Base-by-base conservation (phyloP, 176 grass and related monocot genomes). In the Lolium perenne region DNA sequence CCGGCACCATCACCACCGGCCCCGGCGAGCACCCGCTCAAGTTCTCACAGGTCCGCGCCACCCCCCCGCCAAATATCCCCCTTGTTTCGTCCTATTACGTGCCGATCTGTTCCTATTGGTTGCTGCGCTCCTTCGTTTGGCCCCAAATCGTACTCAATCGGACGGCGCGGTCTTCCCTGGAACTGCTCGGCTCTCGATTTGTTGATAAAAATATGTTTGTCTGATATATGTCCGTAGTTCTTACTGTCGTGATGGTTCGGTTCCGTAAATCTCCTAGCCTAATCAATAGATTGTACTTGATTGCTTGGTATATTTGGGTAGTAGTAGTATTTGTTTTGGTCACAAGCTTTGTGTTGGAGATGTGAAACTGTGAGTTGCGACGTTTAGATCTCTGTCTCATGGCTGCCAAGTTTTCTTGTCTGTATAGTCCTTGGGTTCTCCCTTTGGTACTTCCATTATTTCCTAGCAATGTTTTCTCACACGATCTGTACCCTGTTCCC, bases 21-120 rank as follows among this genome's bases (percentile, higher is more conserved):
- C 85, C 92, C 59, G 86, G 82, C 60, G 80, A 80, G 1, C 92
- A 91, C 78, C 76, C 92, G n/a, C 86, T 94, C 86, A 94, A 91
- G 92, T 97, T 97, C 86, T 94, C 92, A 66, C 94, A 97, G 92
- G 94, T 97, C 59, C 50, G 80, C 2, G 16, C 32, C 13, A 10
- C 45, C 2, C 20, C 47, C 26, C 14, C 8, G 0, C 18, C 23
- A 15, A 6, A 32, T 11, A 3, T 3, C 18, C n/a, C 16, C 9
- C n/a, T 68, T 21, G 41, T 59, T 45, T 53, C 12, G 21, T 67
- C 11, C 11, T 15, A 3, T 0, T 79, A 5, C 4, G 23, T 32
- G 7, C 53, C 41, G 68, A 61, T 83, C 49, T 73, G 25, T 50
- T 59, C 64, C 12, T 29, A 62, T 78, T 58, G 21, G 32, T 77